phyloP scores from a whole-genome alignment of 768 basidiomycete genomes.

The Trametes elegans region DNA sequence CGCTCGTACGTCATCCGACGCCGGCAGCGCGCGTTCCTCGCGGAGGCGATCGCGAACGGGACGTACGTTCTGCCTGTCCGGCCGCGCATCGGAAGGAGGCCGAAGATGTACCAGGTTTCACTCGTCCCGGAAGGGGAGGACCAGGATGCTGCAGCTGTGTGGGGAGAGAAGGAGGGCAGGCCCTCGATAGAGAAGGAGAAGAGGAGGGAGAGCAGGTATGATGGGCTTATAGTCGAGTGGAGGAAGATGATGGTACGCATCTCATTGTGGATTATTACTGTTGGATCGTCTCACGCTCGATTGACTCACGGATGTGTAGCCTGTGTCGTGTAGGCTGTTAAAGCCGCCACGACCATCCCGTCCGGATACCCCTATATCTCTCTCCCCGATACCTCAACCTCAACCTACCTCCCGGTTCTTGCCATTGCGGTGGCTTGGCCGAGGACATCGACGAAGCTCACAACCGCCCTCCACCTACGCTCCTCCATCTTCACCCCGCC shows the following conservation, averaged over 20 bases:
- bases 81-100: slow-evolving; percentile 41
- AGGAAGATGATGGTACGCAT: slow-evolving; percentile 19
- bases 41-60: slow-evolving; percentile 63
- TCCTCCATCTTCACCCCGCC: not conserved
- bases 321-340: slow-evolving; percentile 6
- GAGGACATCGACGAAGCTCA: not conserved
- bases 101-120: slow-evolving; percentile 47
- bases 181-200: slow-evolving; percentile 12
- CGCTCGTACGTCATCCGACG: slow-evolving; percentile 65
- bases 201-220: slow-evolving; percentile 3
- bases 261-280: too few species aligned
- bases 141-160: not conserved
- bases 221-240: slow-evolving; percentile 12
- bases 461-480: not conserved
- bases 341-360: slow-evolving; percentile 1
- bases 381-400: not conserved
- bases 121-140: slow-evolving; percentile 19
- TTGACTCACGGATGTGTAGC: not conserved
- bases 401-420: not conserved
- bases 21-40: slow-evolving; percentile 55
- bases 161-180: slow-evolving; percentile 1
- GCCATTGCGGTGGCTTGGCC: slow-evolving; percentile 8
- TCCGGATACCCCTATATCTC: not conserved
- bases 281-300: not conserved
- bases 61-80: slow-evolving; percentile 49